Percentiles rank a stretch among this genome's conserved stretches.
Evolutionary conservation across 2,329 filamentous ascomycete genomes (phyloP).

Genomic region (Botryotinia calthae): DNA sequence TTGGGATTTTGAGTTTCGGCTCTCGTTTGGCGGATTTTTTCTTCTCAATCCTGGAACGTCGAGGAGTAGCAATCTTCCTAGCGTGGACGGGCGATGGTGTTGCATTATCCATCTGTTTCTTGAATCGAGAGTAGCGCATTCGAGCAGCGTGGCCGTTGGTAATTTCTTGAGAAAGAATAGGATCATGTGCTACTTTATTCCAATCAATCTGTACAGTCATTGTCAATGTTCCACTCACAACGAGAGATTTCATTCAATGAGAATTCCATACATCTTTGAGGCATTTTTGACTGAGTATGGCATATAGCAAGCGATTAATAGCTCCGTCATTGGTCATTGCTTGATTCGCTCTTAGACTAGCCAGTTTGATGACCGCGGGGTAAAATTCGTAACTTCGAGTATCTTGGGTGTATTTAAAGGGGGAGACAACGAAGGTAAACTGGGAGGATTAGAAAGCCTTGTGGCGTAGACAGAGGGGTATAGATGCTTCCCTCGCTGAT

Average conservation of each 20-base stretch:
- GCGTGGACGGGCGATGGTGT: conserved; percentile 28
- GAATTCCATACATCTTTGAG: conserved; percentile 46
- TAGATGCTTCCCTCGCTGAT: neutral
- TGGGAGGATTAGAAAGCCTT: neutral
- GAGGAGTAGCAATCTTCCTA: conserved; percentile 21
- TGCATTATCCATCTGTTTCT: conserved; percentile 50
- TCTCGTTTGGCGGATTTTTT: conserved; percentile 10
- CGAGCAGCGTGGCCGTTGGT: conserved; percentile 56
- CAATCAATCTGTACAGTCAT: conserved; percentile 49
- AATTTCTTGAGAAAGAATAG: conserved; percentile 43
- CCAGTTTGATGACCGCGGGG: conserved; percentile 28
- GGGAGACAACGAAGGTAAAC: neutral
- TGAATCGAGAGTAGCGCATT: conserved; percentile 56
- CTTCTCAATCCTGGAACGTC: conserved; percentile 31
- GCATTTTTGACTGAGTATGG: conserved; percentile 54
- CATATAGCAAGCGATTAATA: conserved; percentile 52
- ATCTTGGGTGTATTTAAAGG: conserved; percentile 3
- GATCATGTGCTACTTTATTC: conserved; percentile 48
- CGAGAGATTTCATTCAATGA: neutral
- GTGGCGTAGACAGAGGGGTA: neutral
- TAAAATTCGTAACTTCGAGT: neutral
- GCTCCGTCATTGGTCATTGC: conserved; percentile 48
- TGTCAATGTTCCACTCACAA: neutral
- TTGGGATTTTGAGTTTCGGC: conserved; percentile 2
- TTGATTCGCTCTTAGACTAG: conserved; percentile 39